These are phyloP conservation scores for Trichoderma polysporum DNA, from an alignment of 2,329 filamentous ascomycete species.

Conservation along the genomic window DNA sequence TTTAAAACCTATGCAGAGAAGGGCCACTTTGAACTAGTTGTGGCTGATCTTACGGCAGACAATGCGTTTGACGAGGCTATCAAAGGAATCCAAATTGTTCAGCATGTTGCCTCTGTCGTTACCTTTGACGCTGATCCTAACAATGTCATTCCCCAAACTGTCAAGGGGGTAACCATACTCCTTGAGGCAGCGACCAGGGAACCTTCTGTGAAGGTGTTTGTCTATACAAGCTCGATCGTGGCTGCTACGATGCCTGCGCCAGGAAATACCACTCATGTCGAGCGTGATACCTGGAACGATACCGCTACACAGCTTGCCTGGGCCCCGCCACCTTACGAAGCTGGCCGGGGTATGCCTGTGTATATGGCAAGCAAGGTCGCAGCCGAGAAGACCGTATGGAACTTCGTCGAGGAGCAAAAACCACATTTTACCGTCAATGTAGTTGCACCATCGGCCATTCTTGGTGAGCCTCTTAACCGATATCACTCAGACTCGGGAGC, in stretches of 20 bases:
- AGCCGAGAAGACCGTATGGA: background rate
- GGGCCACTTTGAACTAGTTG: too few species aligned
- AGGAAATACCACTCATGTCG: background rate
- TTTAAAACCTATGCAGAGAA: too few species aligned
- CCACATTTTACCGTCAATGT: background rate
- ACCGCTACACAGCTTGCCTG: background rate
- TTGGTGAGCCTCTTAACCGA: too few species aligned
- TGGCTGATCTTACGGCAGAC: background rate
- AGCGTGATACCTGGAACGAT: background rate
- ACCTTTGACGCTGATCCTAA: background rate
- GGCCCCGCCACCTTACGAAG: background rate
- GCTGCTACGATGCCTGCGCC: background rate
- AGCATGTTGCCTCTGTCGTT: background rate
- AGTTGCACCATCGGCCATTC: background rate
- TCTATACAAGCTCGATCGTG: background rate
- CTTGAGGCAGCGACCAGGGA: background rate
- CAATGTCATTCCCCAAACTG: background rate
- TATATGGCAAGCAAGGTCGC: background rate
- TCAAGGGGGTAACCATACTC: background rate
- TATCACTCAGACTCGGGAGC: too few species aligned
- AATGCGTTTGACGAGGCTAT: background rate
- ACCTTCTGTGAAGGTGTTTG: background rate
- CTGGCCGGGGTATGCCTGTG: background rate
- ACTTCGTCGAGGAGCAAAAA: background rate
- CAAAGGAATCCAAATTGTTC: background rate